Evolutionary conservation across 345 rosid genomes (phyloP), one percentile per base, ranked within the genome.

Genomic region (Brassica nigra): DNA sequence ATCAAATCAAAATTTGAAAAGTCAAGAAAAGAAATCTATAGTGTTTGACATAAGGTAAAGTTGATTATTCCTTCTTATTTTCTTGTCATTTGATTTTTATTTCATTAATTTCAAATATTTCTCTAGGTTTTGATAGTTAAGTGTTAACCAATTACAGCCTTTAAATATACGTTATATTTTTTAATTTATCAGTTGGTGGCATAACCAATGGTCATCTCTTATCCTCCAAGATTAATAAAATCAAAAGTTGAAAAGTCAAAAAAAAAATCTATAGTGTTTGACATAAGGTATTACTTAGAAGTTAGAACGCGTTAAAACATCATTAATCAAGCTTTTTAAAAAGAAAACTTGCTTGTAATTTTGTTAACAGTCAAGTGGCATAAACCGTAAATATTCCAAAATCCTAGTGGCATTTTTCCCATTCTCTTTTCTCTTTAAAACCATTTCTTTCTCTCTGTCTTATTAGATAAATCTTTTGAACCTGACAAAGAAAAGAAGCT

Each of bases 381-480:
- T 10, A 12, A 76, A 4, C 12, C 81, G 85, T 47, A 77, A 77
- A 66, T 77, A 83, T 0, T 8, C 0, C 0, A 2, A 0, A 68
- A 74, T 12, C 15, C 68, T 58, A 77, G 82, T 80, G 86, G 86
- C 86, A 27, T 78, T 78, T 78, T 78, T 78, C 14, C 42, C 7
- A 37, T 16, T 11, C 0, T 1, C 3, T 66, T 73, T 55, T 33
- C 74, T 55, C 70, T 82, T 82, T 82, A 70, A 79, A 75, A 59
- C 79, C 78, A 64, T 79, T 52, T 65, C 78, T 74, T 75, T 65
- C 71, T 77, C 68, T 28, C 8, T 58, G 4, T 63, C 57, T 0
- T 54, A 33, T 29, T 59, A 16, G 23, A 8, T 37, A 28, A 71
- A 66, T 15, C 42, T 33, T 73, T 37, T 8, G 20, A 62, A 79